Base-by-base conservation (phyloP, 345 rosid genomes). In the Acer negundo region DNA sequence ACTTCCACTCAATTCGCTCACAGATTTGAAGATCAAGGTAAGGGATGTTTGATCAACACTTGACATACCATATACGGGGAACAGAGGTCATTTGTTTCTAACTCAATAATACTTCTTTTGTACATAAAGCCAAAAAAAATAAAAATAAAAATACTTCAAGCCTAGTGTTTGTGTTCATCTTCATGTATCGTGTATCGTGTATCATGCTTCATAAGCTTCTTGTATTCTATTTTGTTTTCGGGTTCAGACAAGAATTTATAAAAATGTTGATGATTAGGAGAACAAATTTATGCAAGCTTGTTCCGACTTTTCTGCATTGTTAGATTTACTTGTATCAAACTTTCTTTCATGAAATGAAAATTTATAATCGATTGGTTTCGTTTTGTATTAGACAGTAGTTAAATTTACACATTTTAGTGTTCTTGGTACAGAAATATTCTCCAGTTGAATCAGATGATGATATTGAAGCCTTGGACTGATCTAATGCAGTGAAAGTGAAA, bases 1-100 rank as follows among this genome's bases (percentile, higher is more conserved):
- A 66, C 87, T 82, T 65, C 55, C 85, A 6, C 73, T 74, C 59
- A 77, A 28, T 61, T 59, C 82, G 2, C 86, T 70, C 38, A 40
- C 82, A 17, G 90, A 85, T 23, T 58, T 85, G 78, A 80, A 56
- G 80, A 85, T 86, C 22, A 92, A 92, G 90, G 90, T 87, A 71
- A 87, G 97, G 73, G 90, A 83, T 84, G 87, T 85, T 74, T 89
- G 87, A 88, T 64, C 40, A n/a, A 56, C 46, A 47, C 28, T 72
- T 12, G 16, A 31, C 28, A 74, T 66, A 66, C 35, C 22, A 20
- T 68, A 71, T 62, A 73, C 53, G 19, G 62, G 49, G 24, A 67
- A 76, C 13, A 15, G 0, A 4, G 2, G n/a, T 38, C 2, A 19
- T 31, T 46, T 76, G 28, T 56, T 58, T 58, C 56, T 19, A 22